Evolutionary conservation across 371 early-diverging fungal genomes (phyloP).

Genomic region (Apophysomyces elegans): DNA sequence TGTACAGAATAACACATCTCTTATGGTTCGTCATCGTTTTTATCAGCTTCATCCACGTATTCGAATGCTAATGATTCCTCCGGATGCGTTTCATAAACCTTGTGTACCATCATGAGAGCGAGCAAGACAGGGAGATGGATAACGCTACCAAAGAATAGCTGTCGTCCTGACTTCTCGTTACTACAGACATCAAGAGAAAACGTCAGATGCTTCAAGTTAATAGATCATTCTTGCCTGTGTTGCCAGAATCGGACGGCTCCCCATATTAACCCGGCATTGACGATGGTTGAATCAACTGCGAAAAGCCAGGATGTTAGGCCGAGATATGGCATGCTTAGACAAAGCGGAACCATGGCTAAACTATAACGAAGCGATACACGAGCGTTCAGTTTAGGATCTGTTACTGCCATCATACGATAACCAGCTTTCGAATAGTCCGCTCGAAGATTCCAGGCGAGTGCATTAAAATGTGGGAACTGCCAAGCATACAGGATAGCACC

Average conservation of each 20-base stretch:
- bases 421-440: conserved; percentile 97
- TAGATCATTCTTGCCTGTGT: conserved; percentile 35
- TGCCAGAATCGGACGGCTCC: conserved; percentile 81
- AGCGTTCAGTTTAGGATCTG: conserved; percentile 86
- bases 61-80: conserved; percentile 3
- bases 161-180: conserved; percentile 82
- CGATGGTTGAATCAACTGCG: conserved; percentile 71
- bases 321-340: conserved; percentile 60
- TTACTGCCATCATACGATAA: conserved; percentile 94
- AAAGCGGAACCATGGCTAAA: conserved; percentile 85
- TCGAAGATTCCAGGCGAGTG: conserved; percentile 89
- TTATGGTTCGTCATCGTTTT: conserved; percentile 3
- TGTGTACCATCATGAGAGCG: conserved; percentile 88
- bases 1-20: conserved; percentile 1
- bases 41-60: conserved; percentile 11
- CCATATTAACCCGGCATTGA: conserved; percentile 75
- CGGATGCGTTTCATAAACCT: conserved; percentile 34
- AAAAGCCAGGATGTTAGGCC: conserved; percentile 86
- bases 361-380: conserved; percentile 87
- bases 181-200: conserved; percentile 15
- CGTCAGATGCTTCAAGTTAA: background rate
- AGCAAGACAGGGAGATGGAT: conserved; percentile 87
- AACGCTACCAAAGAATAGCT: conserved; percentile 89
- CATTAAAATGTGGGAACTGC: conserved; percentile 99
- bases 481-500: conserved; percentile 88